Evolutionary conservation across 345 rosid species (phyloP).

Genomic region (Zanthoxylum bungeanum): DNA sequence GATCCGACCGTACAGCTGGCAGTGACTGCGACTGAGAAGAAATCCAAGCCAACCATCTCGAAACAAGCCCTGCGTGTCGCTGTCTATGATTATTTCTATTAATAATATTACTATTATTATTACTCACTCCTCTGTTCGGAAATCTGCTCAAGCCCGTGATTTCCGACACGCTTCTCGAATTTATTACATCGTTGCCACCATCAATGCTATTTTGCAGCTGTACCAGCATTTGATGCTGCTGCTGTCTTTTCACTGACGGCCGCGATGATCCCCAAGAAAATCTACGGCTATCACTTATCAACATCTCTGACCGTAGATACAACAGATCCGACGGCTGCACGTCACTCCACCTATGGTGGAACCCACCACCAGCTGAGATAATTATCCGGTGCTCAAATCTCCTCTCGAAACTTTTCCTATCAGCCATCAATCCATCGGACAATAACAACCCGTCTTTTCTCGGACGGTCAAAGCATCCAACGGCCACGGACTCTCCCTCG

Average conservation of each 20-base stretch:
- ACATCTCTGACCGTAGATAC: slow-evolving; percentile 72
- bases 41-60: slow-evolving; percentile 40
- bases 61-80: slow-evolving; percentile 44
- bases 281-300: slow-evolving; percentile 47
- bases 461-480: slow-evolving; percentile 48
- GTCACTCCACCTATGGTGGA: slow-evolving; percentile 71
- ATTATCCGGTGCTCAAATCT: slow-evolving; percentile 75
- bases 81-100: slow-evolving; percentile 14
- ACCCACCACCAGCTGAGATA: slow-evolving; percentile 39
- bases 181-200: slow-evolving; percentile 51
- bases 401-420: slow-evolving; percentile 27
- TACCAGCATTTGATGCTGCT: neutral
- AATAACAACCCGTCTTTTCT: slow-evolving; percentile 67
- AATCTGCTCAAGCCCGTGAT: slow-evolving; percentile 63
- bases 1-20: slow-evolving; percentile 20
- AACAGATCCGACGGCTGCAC: slow-evolving; percentile 70
- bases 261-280: slow-evolving; percentile 11
- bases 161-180: slow-evolving; percentile 75
- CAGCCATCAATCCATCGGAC: slow-evolving; percentile 1
- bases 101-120: slow-evolving; percentile 5
- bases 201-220: neutral
- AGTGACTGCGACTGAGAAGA: slow-evolving; percentile 18
- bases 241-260: neutral
- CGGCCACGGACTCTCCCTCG: slow-evolving; percentile 26
- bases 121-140: slow-evolving; percentile 22